phyloP scores from a whole-genome alignment of 1,139 yeast genomes.

The Maudiozyma humilis region DNA sequence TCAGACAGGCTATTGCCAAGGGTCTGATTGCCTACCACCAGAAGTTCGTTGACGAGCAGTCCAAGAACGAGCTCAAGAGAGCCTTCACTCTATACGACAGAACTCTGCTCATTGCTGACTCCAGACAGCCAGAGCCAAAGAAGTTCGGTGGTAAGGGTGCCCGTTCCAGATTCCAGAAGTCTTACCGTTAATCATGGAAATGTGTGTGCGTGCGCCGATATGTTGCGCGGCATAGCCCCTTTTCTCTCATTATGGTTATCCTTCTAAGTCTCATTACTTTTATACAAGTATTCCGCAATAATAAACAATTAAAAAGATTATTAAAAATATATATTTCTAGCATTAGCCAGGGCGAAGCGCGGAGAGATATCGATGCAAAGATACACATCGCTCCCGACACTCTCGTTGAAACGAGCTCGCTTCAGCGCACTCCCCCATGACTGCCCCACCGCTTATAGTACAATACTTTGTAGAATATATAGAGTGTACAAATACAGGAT shows the following conservation, averaged over 20 bases:
- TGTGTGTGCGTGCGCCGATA: background rate
- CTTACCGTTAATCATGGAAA: constrained; percentile 73
- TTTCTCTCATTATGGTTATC: background rate
- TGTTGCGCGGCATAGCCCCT: background rate
- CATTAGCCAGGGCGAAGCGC: background rate
- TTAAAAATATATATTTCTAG: too few species aligned
- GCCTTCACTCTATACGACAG: constrained; percentile 96
- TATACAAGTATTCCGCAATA: background rate
- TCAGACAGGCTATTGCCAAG: constrained; percentile 99
- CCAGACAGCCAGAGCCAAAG: constrained; percentile 99
- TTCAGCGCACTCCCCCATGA: too few species aligned
- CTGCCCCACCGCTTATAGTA: too few species aligned
- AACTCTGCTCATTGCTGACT: constrained; percentile 98
- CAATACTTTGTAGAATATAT: background rate
- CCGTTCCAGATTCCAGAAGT: constrained; percentile 99
- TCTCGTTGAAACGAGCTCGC: too few species aligned
- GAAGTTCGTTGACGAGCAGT: constrained; percentile 97
- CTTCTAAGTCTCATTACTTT: background rate
- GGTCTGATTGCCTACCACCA: constrained; percentile 99
- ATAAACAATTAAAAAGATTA: too few species aligned
- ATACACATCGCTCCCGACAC: too few species aligned
- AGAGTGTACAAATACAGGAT: background rate
- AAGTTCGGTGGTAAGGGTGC: constrained; percentile 99
- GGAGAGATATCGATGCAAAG: background rate
- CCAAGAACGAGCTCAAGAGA: constrained; percentile 99